Conservation (phyloP, 495 filamentous ascomycete genomes). For the Bacidia gigantensis region DNA sequence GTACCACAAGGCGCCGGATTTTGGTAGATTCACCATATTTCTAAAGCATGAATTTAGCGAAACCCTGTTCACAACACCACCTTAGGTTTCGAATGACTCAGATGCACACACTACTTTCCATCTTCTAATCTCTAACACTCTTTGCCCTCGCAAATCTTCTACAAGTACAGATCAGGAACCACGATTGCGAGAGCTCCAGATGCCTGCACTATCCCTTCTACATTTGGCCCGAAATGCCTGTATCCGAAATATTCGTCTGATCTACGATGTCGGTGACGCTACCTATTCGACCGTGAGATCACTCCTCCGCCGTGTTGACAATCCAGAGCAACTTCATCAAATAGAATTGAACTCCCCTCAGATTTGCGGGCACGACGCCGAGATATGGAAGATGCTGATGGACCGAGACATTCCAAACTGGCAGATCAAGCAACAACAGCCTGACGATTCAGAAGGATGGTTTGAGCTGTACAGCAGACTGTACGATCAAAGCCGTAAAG, state of each 20-base stretch:
- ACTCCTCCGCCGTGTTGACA: constrained; percentile 48
- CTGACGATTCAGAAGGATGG: constrained; percentile 45
- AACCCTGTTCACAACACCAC: no score
- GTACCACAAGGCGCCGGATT: no score
- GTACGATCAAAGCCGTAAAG: constrained; percentile 29
- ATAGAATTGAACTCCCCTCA: constrained; percentile 57
- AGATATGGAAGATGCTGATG: constrained; percentile 58
- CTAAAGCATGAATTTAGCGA: no score
- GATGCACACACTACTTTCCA: no score
- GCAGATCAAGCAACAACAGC: constrained; percentile 40
- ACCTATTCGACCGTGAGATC: constrained; percentile 46
- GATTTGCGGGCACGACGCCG: constrained; percentile 41
- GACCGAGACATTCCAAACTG: constrained; percentile 51
- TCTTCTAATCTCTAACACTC: no score
- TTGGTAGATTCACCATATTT: no score
- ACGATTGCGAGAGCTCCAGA: no score
- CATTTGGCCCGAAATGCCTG: constrained; percentile 32
- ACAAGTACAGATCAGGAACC: no score
- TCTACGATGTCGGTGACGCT: constrained; percentile 50
- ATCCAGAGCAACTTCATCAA: constrained; percentile 49
- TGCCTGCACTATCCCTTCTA: constrained; percentile 31
- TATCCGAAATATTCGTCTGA: constrained; percentile 31
- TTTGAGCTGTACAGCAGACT: constrained; percentile 48
- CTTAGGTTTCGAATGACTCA: no score
- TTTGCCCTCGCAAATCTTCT: no score